Conservation (phyloP, 2,329 filamentous ascomycete genomes). For the Aspergillus alliaceus region DNA sequence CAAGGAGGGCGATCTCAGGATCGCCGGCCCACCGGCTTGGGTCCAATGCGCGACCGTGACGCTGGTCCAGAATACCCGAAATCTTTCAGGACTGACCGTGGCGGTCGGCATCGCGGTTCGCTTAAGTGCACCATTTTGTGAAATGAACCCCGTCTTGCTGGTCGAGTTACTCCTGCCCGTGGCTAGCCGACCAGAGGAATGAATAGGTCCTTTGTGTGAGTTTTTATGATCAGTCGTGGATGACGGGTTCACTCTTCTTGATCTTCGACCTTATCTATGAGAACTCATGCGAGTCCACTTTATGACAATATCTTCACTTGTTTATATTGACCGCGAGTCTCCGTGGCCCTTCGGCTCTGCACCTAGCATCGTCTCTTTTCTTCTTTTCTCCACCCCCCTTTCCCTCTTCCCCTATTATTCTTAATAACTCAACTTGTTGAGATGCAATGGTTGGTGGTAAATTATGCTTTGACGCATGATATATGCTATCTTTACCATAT, state of each 20-base stretch:
- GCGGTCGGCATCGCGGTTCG: constrained; percentile 36
- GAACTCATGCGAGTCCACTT: constrained; percentile 15
- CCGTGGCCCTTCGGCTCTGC: constrained; percentile 10
- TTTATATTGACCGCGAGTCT: constrained; percentile 20
- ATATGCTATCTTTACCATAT: constrained; percentile 17
- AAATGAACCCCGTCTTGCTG: constrained; percentile 15
- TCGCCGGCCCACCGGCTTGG: constrained; percentile 37
- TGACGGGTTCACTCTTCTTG: not conserved
- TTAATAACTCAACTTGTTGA: constrained; percentile 3
- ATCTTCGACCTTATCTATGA: constrained; percentile 6
- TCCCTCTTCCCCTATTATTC: constrained; percentile 1
- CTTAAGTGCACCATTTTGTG: constrained; percentile 41
- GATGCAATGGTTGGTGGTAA: constrained; percentile 14
- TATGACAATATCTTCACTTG: constrained; percentile 17
- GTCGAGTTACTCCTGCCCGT: not conserved
- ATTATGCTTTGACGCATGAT: constrained; percentile 24
- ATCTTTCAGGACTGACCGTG: constrained; percentile 40
- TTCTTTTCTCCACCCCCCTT: constrained; percentile 5
- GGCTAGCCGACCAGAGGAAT: not conserved
- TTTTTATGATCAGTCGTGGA: not conserved
- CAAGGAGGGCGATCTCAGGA: constrained; percentile 36
- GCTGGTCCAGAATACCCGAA: constrained; percentile 40
- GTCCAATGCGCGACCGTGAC: constrained; percentile 37
- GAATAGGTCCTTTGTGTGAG: not conserved
- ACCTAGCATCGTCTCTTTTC: constrained; percentile 6